phyloP scores from a whole-genome alignment of 2,329 filamentous ascomycete species.

The Ascochyta viciae-villosae region DNA sequence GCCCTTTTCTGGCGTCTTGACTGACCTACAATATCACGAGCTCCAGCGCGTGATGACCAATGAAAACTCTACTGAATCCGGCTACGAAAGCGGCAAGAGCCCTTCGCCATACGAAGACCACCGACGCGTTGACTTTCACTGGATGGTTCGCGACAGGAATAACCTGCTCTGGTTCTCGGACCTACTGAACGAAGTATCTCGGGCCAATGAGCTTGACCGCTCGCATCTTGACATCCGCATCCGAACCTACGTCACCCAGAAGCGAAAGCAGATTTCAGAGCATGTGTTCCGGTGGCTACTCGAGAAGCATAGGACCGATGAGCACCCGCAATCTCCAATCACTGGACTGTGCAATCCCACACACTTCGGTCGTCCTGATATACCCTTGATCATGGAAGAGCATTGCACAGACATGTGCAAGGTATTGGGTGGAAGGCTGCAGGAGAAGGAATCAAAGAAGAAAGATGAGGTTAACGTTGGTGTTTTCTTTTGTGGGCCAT shows the following conservation, averaged over 20 bases:
- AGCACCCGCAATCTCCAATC: constrained; percentile 60
- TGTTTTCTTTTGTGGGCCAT: constrained; percentile 64
- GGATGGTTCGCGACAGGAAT: constrained; percentile 66
- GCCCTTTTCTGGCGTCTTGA: constrained; percentile 64
- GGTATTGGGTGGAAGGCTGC: constrained; percentile 26
- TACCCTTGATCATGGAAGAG: constrained; percentile 59
- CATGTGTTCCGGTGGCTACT: constrained; percentile 65
- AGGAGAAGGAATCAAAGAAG: constrained; percentile 32
- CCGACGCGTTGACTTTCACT: constrained; percentile 65
- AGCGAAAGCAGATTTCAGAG: constrained; percentile 60
- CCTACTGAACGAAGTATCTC: constrained; percentile 57
- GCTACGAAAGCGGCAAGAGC: constrained; percentile 11
- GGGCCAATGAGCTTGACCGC: constrained; percentile 45
- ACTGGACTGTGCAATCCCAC: constrained; percentile 63
- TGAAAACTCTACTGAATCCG: constrained; percentile 19
- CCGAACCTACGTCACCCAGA: constrained; percentile 64
- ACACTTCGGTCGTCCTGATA: constrained; percentile 63
- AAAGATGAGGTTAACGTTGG: constrained; percentile 56
- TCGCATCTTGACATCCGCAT: constrained; percentile 61
- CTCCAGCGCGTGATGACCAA: constrained; percentile 41
- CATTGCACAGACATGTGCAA: constrained; percentile 62
- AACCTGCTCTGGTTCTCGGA: constrained; percentile 65
- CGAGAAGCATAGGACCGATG: constrained; percentile 62
- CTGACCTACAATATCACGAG: constrained; percentile 59
- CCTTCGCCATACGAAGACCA: constrained; percentile 47